Evolutionary conservation across 2,329 filamentous ascomycete species (phyloP).

Genomic region (Escovopsis sp.): DNA sequence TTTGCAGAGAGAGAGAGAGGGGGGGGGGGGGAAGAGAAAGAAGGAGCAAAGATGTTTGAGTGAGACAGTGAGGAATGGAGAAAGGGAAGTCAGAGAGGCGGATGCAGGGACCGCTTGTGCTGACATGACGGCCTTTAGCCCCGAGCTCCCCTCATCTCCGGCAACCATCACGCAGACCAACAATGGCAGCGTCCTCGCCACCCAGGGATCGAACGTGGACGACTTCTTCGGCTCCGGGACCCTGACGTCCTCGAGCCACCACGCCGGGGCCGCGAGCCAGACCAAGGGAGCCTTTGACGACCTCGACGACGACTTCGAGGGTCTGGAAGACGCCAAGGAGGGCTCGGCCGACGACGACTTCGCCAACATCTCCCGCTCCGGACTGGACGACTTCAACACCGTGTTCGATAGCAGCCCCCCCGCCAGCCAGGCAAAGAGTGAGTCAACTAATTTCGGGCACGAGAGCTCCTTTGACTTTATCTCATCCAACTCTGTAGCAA

Average conservation of each 20-base stretch:
- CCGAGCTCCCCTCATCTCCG: slow-evolving; percentile 17
- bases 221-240: slow-evolving; percentile 27
- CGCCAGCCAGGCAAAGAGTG: slow-evolving; percentile 37
- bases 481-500: slow-evolving; percentile 18
- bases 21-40: too few relatives aligned
- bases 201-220: slow-evolving; percentile 21
- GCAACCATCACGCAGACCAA: slow-evolving; percentile 14
- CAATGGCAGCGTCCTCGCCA: slow-evolving; percentile 2
- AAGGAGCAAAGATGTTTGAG: too few relatives aligned
- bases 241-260: slow-evolving; percentile 13
- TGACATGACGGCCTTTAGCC: slow-evolving; percentile 6
- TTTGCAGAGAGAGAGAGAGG: slow-evolving; percentile 6
- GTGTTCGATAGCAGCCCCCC: slow-evolving; percentile 60
- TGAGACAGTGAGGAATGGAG: too few relatives aligned
- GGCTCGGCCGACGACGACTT: slow-evolving; percentile 68
- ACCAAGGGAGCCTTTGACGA: slow-evolving; percentile 51
- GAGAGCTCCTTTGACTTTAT: slow-evolving; percentile 47
- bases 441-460: slow-evolving; percentile 34
- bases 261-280: slow-evolving; percentile 13
- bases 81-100: too few relatives aligned
- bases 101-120: too few relatives aligned
- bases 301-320: slow-evolving; percentile 67
- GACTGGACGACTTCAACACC: slow-evolving; percentile 64
- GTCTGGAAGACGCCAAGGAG: slow-evolving; percentile 72
- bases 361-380: slow-evolving; percentile 54